Conservation (phyloP, 148 eudicot genomes). For the Euryodendron excelsum region DNA sequence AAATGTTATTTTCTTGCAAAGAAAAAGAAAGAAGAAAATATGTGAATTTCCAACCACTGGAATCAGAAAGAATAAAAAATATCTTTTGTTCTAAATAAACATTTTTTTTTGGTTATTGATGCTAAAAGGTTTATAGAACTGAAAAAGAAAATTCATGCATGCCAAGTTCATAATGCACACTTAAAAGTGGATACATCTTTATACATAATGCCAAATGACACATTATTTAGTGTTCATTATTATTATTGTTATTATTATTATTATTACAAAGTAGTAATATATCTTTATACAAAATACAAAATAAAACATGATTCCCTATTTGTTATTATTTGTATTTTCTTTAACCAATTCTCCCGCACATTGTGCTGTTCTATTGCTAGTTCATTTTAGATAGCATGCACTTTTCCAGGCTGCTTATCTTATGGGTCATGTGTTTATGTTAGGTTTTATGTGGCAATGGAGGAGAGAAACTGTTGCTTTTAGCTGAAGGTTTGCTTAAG, state of each 20-base stretch:
- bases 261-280: background rate
- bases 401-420: background rate
- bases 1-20: background rate
- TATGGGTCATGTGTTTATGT: background rate
- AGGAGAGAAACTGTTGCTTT: slow-evolving; percentile 63
- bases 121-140: background rate
- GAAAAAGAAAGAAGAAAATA: background rate
- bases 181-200: background rate
- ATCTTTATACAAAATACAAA: background rate
- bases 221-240: no score
- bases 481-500: slow-evolving; percentile 84
- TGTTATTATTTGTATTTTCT: background rate
- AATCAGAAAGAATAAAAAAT: background rate
- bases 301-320: background rate
- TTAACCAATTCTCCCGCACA: background rate
- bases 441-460: slow-evolving; percentile 81
- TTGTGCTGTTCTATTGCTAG: background rate
- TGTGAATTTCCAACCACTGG: background rate
- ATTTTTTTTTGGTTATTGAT: background rate
- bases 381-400: background rate
- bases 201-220: background rate
- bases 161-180: background rate
- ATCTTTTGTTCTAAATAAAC: background rate
- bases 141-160: background rate
- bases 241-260: no score